Evolutionary conservation across 768 basidiomycete species (phyloP).

Genomic region (Serendipita sp.): DNA sequence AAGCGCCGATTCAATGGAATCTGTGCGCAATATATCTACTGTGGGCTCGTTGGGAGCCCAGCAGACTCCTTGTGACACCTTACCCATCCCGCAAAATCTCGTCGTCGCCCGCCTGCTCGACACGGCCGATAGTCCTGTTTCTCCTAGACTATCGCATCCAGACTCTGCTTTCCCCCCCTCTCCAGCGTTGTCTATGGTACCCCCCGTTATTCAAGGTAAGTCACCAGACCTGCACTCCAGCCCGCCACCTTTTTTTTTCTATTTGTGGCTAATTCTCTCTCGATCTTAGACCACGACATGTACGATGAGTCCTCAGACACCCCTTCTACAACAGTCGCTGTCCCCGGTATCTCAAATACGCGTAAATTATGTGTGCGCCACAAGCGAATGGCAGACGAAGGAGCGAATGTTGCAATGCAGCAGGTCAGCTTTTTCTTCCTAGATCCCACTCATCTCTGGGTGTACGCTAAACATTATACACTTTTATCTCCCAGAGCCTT

Average conservation of each 20-base stretch:
- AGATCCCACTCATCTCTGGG: not conserved
- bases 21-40: not conserved
- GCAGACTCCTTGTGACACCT: constrained; percentile 40
- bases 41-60: not conserved
- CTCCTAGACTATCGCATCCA: not conserved
- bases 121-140: not conserved
- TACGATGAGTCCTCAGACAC: not conserved
- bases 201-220: not conserved
- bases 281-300: not conserved
- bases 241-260: not conserved
- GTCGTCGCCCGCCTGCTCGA: constrained; percentile 1
- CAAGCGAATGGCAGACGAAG: constrained; percentile 92
- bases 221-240: not conserved
- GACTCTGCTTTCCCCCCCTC: constrained; percentile 4
- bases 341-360: constrained; percentile 18
- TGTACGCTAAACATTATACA: not conserved
- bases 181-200: not conserved
- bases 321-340: not conserved
- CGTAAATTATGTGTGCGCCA: constrained; percentile 84
- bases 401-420: constrained; percentile 81
- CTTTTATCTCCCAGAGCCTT: constrained; percentile 44
- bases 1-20: constrained; percentile 1
- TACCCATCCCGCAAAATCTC: constrained; percentile 37
- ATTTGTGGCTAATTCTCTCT: not conserved
- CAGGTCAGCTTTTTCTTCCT: constrained; percentile 34